Conservation (phyloP, 2,329 filamentous ascomycete species). For the Aspergillus brasiliensis region DNA sequence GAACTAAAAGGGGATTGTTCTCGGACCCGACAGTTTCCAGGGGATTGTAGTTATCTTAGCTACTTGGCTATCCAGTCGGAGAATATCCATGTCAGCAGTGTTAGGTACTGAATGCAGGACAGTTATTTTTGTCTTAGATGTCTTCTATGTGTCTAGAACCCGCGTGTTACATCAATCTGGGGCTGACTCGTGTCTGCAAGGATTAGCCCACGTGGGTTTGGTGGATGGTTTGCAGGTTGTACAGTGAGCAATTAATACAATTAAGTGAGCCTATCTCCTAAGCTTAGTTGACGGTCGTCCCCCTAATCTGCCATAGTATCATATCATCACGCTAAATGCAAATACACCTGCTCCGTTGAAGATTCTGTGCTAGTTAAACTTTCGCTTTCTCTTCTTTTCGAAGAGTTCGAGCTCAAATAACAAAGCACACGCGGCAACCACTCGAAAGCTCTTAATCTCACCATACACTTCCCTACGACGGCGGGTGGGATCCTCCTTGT, state of each 20-base stretch:
- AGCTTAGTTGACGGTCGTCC: too few relatives aligned
- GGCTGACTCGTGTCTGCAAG: neutral
- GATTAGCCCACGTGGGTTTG: neutral
- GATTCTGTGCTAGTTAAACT: neutral
- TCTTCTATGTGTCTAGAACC: neutral
- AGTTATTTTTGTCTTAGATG: neutral
- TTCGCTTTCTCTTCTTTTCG: slow-evolving; percentile 4
- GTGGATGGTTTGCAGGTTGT: neutral
- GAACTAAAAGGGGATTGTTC: too few relatives aligned
- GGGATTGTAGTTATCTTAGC: too few relatives aligned
- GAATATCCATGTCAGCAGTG: neutral
- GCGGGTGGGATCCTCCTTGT: neutral
- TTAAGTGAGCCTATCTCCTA: neutral
- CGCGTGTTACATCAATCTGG: neutral
- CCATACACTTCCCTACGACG: slow-evolving; percentile 2
- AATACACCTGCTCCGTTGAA: too few relatives aligned
- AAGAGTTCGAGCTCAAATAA: slow-evolving; percentile 19
- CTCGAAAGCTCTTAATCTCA: slow-evolving; percentile 18
- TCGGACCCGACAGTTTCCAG: too few relatives aligned
- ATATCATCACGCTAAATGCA: too few relatives aligned
- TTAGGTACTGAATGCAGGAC: neutral
- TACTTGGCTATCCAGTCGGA: neutral
- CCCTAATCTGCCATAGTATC: too few relatives aligned
- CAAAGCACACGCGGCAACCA: slow-evolving; percentile 21
- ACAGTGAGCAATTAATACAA: neutral